phyloP scores from a whole-genome alignment of 345 rosid species.

The Psidium guajava region DNA sequence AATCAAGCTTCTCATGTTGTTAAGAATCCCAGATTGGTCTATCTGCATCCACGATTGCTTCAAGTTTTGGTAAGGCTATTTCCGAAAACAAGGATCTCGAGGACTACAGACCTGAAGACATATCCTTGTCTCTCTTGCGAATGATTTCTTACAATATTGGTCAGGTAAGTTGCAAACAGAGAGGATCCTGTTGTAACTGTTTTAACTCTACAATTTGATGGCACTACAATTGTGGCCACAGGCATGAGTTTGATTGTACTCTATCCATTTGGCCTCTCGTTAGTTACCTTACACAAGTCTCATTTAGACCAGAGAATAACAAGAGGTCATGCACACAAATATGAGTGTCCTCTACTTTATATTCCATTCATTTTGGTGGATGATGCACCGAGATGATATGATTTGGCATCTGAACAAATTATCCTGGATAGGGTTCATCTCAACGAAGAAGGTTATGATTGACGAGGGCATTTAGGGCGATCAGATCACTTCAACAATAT shows the following conservation, averaged over 20 bases:
- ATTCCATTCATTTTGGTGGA: neutral
- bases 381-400: neutral
- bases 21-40: slow-evolving; percentile 61
- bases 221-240: neutral
- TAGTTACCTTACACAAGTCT: neutral
- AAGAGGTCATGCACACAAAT: neutral
- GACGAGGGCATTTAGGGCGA: neutral
- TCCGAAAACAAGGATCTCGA: slow-evolving; percentile 88
- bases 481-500: neutral
- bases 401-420: neutral
- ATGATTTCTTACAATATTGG: slow-evolving; percentile 99
- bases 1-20: neutral
- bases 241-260: neutral
- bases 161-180: slow-evolving; percentile 42
- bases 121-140: slow-evolving; percentile 89
- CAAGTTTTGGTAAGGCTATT: slow-evolving; percentile 95
- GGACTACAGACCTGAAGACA: slow-evolving; percentile 94
- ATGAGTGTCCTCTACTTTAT: neutral
- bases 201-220: neutral
- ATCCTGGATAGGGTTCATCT: neutral
- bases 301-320: neutral
- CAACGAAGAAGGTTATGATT: neutral
- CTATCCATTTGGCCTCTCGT: neutral
- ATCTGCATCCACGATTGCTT: slow-evolving; percentile 96
- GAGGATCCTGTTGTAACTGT: neutral